Conservation (phyloP, 1,284 basidiomycete species). For the Trichosporon ovoides region DNA sequence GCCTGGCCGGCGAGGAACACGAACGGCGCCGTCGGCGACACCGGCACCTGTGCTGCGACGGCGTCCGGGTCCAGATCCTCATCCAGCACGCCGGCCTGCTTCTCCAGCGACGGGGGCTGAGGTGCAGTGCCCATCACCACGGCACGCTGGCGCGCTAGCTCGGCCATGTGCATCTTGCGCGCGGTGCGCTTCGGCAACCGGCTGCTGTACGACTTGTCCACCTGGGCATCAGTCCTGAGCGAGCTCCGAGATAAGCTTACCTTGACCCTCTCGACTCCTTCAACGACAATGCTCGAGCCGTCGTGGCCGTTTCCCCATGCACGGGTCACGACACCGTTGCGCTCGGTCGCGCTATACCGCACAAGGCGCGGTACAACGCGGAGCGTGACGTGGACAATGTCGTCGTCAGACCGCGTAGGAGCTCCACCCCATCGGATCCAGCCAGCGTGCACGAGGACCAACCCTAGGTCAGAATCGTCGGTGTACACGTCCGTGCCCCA, state of each 20-base stretch:
- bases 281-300: constrained; percentile 54
- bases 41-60: background rate
- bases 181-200: constrained; percentile 16
- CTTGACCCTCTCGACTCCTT: constrained; percentile 50
- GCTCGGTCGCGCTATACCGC: constrained; percentile 52
- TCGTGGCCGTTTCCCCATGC: constrained; percentile 58
- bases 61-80: constrained; percentile 19
- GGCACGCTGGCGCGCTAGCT: constrained; percentile 8
- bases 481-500: constrained; percentile 60
- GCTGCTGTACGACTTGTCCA: constrained; percentile 20
- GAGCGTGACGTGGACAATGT: constrained; percentile 50
- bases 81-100: constrained; percentile 10
- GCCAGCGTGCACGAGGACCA: constrained; percentile 54
- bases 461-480: constrained; percentile 57
- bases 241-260: constrained; percentile 23
- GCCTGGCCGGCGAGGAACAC: constrained; percentile 6
- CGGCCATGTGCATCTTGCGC: constrained; percentile 26
- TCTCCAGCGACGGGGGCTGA: constrained; percentile 1
- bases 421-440: constrained; percentile 49
- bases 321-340: constrained; percentile 52
- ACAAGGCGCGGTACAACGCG: constrained; percentile 53
- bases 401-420: constrained; percentile 22
- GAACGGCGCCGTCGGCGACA: constrained; percentile 6
- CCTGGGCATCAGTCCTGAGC: constrained; percentile 11
- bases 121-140: constrained; percentile 8